Conservation (phyloP, 495 filamentous ascomycete genomes). For the Choiromyces venosus region DNA sequence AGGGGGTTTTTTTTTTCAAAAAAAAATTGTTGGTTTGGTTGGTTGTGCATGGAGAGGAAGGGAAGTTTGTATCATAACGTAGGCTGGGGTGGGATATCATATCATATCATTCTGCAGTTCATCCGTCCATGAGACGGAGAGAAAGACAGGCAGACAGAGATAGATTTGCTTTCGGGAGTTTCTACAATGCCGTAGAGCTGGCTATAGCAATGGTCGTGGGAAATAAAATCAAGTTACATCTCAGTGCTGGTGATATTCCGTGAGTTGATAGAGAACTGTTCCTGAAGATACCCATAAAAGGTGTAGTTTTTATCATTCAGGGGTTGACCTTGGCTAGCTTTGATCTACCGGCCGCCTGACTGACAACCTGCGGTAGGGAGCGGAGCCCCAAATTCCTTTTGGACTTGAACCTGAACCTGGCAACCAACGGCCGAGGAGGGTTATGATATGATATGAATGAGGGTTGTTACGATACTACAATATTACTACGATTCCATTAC, state of each 20-base stretch:
- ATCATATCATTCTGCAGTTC: neutral
- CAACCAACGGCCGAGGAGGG: neutral
- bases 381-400: neutral
- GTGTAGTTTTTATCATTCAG: neutral
- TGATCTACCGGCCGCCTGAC: neutral
- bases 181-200: neutral
- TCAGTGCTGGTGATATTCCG: neutral
- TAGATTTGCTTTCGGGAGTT: neutral
- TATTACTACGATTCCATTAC: too few relatives aligned
- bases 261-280: neutral
- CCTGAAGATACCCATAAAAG: neutral
- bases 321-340: neutral
- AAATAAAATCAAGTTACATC: neutral
- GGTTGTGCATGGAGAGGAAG: neutral
- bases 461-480: neutral
- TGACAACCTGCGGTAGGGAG: neutral
- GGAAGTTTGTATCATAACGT: neutral
- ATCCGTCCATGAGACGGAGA: neutral
- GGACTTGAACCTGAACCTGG: neutral
- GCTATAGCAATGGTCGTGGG: too few relatives aligned
- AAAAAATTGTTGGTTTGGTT: too few relatives aligned
- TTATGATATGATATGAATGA: too few relatives aligned
- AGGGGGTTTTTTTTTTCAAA: too few relatives aligned
- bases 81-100: constrained; percentile 1
- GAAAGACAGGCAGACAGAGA: too few relatives aligned